These are phyloP conservation scores for Lachancea nothofagi DNA, from an alignment of 805 yeast genomes.

Conservation along the genomic window DNA sequence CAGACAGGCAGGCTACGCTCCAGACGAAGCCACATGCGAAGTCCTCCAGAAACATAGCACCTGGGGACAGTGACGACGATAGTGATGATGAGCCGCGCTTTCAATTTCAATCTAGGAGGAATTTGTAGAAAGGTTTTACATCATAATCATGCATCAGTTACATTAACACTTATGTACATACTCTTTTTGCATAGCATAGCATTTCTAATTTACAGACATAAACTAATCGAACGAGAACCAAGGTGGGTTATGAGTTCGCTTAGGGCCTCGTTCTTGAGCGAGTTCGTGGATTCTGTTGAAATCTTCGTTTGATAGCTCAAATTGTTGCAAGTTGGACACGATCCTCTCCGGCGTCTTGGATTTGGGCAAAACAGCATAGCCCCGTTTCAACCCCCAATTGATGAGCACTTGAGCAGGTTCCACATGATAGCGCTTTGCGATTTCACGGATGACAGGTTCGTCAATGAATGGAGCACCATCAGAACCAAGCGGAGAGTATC, in stretches of 20 bases:
- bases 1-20: background rate
- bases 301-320: constrained; percentile 35
- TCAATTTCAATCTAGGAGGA: constrained; percentile 27
- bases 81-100: constrained; percentile 36
- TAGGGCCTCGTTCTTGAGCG: constrained; percentile 27
- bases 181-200: background rate
- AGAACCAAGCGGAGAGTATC: constrained; percentile 75
- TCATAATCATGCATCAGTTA: background rate
- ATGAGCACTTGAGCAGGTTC: constrained; percentile 48
- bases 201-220: background rate
- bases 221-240: constrained; percentile 20
- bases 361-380: constrained; percentile 48
- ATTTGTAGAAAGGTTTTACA: too few species aligned
- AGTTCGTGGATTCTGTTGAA: constrained; percentile 27
- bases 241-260: constrained; percentile 27
- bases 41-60: background rate
- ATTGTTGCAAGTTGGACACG: constrained; percentile 31
- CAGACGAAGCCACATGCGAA: background rate
- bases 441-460: constrained; percentile 38
- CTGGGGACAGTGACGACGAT: constrained; percentile 25
- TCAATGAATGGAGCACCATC: constrained; percentile 46
- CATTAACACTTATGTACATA: background rate
- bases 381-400: constrained; percentile 57
- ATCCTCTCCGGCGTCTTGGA: constrained; percentile 43
- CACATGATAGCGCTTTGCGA: constrained; percentile 39